Evolutionary conservation across 768 basidiomycete species (phyloP).

Genomic region (Russula compacta): DNA sequence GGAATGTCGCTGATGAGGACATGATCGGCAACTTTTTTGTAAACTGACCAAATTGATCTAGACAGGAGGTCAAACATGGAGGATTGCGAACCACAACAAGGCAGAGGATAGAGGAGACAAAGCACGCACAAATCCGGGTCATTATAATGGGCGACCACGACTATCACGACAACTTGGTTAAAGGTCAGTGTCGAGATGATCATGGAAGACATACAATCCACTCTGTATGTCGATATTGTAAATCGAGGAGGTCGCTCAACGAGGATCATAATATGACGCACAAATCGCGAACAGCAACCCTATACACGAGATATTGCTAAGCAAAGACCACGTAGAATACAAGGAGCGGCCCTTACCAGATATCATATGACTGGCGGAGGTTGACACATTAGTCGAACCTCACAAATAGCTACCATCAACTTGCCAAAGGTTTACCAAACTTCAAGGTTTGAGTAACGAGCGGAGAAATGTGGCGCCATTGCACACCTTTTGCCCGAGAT

Average conservation of each 20-base stretch:
- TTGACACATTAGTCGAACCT: not conserved
- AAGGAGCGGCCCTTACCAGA: slow-evolving; percentile 32
- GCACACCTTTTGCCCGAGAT: slow-evolving; percentile 83
- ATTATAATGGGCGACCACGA: slow-evolving; percentile 62
- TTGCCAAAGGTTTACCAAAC: slow-evolving; percentile 71
- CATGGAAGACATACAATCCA: slow-evolving; percentile 22
- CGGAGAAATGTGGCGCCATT: not conserved
- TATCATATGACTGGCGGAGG: slow-evolving; percentile 42
- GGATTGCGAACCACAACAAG: not conserved
- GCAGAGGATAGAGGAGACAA: not conserved
- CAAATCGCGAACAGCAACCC: slow-evolving; percentile 47
- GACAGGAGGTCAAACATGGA: slow-evolving; percentile 10
- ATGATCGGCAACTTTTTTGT: slow-evolving; percentile 18
- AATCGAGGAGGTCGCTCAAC: not conserved
- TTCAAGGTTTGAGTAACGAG: slow-evolving; percentile 23
- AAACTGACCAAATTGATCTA: slow-evolving; percentile 74
- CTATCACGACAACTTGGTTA: slow-evolving; percentile 28
- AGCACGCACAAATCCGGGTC: slow-evolving; percentile 68
- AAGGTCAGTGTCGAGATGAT: not conserved
- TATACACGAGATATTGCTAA: not conserved
- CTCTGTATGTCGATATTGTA: slow-evolving; percentile 48
- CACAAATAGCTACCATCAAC: slow-evolving; percentile 22
- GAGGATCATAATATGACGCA: slow-evolving; percentile 31
- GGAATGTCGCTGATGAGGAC: slow-evolving; percentile 16
- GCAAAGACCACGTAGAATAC: not conserved